Evolutionary conservation across 1,284 basidiomycete species (phyloP), one percentile per base, ranked within the genome.

Genomic region (Phaffia rhodozyma): DNA sequence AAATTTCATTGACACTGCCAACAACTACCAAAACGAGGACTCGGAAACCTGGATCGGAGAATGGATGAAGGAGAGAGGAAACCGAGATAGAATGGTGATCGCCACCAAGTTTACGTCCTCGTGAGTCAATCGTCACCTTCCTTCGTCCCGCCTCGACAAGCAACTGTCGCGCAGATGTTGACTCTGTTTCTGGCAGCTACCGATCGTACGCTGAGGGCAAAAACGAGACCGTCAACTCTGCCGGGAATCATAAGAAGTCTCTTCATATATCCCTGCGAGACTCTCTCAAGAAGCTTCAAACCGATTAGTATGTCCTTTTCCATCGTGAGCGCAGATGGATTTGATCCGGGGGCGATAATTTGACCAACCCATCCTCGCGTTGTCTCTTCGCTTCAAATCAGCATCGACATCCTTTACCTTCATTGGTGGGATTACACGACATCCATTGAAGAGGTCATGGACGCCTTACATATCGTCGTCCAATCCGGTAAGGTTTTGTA

Each of bases 81-180:
- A 70, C 66, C 69, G 80, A 32, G 79, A 80, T 69, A 72, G 78
- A 61, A 70, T 81, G 20, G 75, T 80, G 11, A 69, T 80, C 49
- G 78, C 78, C 1, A 80, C 79, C 62, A 80, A 74, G 72, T 68
- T 68, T 65, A 70, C 72, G 16, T 62, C 38, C 32, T 43, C 6
- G 16, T 23, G 9, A 21, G 66, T 61, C 20, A 63, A 20, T 23
- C 25, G 23, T 53, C 54, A 11, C 51, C 43, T 43, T 20, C 25
- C 1, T 23, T 27, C 47, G 18, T 7, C 13, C 3, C 2, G 32
- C 13, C 25, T 7, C 21, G 11, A 32, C 65, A 69, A 69, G 62
- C 65, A 34, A 66, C 69, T 11, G 16, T 43, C 13, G 13, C 7
- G 47, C 65, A 68, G 3, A 56, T 68, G 57, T 67, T 66, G 48